Evolutionary conservation across 805 yeast species (phyloP).

Genomic region (Lachancea waltii): DNA sequence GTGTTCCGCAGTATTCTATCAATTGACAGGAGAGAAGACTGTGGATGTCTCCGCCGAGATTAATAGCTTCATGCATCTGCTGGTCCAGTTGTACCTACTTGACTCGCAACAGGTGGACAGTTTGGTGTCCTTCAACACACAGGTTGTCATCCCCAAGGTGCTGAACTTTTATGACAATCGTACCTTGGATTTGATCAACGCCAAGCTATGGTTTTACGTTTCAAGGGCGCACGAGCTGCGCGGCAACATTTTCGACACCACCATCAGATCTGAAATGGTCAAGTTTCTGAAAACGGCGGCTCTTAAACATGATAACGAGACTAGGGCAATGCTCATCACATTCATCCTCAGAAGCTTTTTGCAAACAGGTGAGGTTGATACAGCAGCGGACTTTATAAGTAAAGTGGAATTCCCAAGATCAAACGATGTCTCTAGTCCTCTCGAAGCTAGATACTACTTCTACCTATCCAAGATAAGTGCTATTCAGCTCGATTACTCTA

Average conservation of each 20-base stretch:
- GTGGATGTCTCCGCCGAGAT: constrained; percentile 63
- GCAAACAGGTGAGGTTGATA: constrained; percentile 69
- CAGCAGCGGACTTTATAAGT: constrained; percentile 83
- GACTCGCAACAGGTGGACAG: constrained; percentile 49
- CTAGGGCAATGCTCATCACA: constrained; percentile 83
- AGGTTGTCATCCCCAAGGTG: constrained; percentile 41
- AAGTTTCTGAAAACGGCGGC: constrained; percentile 79
- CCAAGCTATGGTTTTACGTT: constrained; percentile 91
- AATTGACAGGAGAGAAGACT: constrained; percentile 18
- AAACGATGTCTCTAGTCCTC: constrained; percentile 71
- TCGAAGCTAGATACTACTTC: constrained; percentile 86
- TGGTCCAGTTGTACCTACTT: constrained; percentile 69
- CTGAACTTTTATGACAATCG: constrained; percentile 67
- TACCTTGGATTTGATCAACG: constrained; percentile 75
- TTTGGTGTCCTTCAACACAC: constrained; percentile 48
- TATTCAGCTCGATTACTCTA: constrained; percentile 84
- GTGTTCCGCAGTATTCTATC: constrained; percentile 31
- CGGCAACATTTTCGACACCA: constrained; percentile 35
- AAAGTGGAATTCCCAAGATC: constrained; percentile 74
- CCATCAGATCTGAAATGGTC: constrained; percentile 63
- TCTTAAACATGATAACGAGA: constrained; percentile 86
- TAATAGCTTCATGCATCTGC: constrained; percentile 69
- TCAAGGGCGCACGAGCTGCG: constrained; percentile 68
- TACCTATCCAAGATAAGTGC: constrained; percentile 88
- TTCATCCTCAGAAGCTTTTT: constrained; percentile 76